These are phyloP conservation scores for Aureobasidium leucospermi DNA, from an alignment of 2,329 filamentous ascomycete species.

Conservation along the genomic window DNA sequence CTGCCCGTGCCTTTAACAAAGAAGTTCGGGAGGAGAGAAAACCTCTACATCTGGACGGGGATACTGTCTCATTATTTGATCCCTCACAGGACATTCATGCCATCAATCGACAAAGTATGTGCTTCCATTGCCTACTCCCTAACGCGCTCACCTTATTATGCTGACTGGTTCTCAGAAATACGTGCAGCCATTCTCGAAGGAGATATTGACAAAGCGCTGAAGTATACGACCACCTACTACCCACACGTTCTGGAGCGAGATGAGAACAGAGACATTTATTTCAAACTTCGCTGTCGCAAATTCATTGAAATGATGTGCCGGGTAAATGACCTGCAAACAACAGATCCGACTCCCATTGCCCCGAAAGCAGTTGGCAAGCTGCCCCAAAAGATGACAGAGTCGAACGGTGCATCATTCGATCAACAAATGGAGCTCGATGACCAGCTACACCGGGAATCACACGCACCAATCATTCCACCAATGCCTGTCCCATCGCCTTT, in stretches of 20 bases:
- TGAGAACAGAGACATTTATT: constrained; percentile 71
- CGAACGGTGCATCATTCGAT: constrained; percentile 29
- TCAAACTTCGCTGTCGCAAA: constrained; percentile 79
- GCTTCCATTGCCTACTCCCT: neutral
- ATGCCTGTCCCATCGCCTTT: constrained; percentile 6
- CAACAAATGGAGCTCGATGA: constrained; percentile 55
- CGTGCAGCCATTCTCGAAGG: constrained; percentile 81
- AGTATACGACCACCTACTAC: constrained; percentile 71
- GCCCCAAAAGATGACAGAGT: constrained; percentile 10
- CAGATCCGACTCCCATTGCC: constrained; percentile 22
- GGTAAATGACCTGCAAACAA: constrained; percentile 57
- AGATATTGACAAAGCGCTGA: constrained; percentile 84
- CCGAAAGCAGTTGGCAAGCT: constrained; percentile 25
- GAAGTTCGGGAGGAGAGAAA: constrained; percentile 70
- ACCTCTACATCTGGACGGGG: constrained; percentile 42
- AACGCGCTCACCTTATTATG: neutral
- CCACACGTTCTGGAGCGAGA: constrained; percentile 65
- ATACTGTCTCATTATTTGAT: constrained; percentile 51
- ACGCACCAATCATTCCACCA: constrained; percentile 7
- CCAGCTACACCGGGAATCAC: constrained; percentile 33
- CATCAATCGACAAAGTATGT: constrained; percentile 73
- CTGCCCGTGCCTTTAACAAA: constrained; percentile 76
- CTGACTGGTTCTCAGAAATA: constrained; percentile 54
- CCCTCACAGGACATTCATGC: constrained; percentile 80
- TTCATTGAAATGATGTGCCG: constrained; percentile 91